These are phyloP conservation scores for Cordyceps pruinosa DNA, from an alignment of 2,329 filamentous ascomycete genomes.

Conservation along the genomic window DNA sequence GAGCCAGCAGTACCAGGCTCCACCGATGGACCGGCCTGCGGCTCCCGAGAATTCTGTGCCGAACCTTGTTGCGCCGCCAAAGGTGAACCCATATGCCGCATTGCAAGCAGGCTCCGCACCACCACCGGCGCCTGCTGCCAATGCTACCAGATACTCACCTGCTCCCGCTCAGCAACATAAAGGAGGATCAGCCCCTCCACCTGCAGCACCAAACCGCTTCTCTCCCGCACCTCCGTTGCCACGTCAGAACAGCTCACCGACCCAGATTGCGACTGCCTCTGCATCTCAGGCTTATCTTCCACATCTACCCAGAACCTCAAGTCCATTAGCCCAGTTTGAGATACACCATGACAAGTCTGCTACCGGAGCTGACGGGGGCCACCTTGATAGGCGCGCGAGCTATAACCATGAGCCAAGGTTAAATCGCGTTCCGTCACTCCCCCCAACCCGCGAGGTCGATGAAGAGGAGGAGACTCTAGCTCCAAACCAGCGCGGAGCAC, in stretches of 20 bases:
- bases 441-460: conserved; percentile 55
- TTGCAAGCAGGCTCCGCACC: conserved; percentile 31
- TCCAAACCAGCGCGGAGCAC: conserved; percentile 19
- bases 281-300: conserved; percentile 42
- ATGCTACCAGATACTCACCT: conserved; percentile 55
- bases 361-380: conserved; percentile 28
- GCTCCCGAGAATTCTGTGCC: conserved; percentile 28
- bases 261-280: conserved; percentile 26
- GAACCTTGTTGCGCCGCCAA: conserved; percentile 47
- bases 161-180: conserved; percentile 37
- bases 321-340: conserved; percentile 59
- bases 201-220: conserved; percentile 44
- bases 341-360: conserved; percentile 36
- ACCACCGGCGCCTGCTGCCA: conserved; percentile 27
- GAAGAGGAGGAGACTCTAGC: conserved; percentile 44
- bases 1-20: conserved; percentile 2
- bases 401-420: conserved; percentile 50
- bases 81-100: conserved; percentile 46
- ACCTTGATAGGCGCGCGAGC: conserved; percentile 42
- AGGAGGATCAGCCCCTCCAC: conserved; percentile 33
- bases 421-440: conserved; percentile 50
- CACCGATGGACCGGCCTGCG: conserved; percentile 21
- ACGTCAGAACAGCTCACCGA: conserved; percentile 38
- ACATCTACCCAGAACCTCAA: conserved; percentile 58
- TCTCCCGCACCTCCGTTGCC: conserved; percentile 38